Evolutionary conservation across 257 asterid genomes (phyloP).

Genomic region (Solanum lignicaule): DNA sequence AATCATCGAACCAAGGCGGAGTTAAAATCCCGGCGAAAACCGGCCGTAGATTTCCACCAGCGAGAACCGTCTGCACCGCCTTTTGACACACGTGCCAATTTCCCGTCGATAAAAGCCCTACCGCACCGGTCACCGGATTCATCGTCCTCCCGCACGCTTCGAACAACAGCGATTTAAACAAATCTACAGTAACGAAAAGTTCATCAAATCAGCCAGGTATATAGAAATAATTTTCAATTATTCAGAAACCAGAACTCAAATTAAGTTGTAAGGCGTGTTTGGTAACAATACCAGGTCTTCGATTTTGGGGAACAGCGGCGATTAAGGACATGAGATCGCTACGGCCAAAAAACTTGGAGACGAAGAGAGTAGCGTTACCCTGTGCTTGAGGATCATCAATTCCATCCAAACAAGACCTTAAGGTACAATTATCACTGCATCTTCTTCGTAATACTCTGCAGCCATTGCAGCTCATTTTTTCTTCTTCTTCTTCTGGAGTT

Average conservation of each 20-base stretch:
- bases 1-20: conserved; percentile 2
- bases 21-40: conserved; percentile 6
- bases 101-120: conserved; percentile 60
- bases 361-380: conserved; percentile 73
- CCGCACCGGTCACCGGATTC: conserved; percentile 86
- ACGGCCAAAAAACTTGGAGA: conserved; percentile 94
- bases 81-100: conserved; percentile 66
- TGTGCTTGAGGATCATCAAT: conserved; percentile 58
- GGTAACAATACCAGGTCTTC: conserved; percentile 46
- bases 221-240: background rate
- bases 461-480: conserved; percentile 86
- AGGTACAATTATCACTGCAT: conserved; percentile 57
- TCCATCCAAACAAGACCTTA: conserved; percentile 79
- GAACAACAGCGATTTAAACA: conserved; percentile 64
- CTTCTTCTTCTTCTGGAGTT: background rate
- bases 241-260: background rate
- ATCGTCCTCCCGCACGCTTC: conserved; percentile 91
- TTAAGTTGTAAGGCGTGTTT: background rate
- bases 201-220: background rate
- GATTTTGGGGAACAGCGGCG: conserved; percentile 47
- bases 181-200: conserved; percentile 25
- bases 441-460: conserved; percentile 77
- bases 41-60: conserved; percentile 43
- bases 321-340: conserved; percentile 70
- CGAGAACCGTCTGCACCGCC: conserved; percentile 72